Conservation (phyloP, 441 rosid species). For the Croton setiger region DNA sequence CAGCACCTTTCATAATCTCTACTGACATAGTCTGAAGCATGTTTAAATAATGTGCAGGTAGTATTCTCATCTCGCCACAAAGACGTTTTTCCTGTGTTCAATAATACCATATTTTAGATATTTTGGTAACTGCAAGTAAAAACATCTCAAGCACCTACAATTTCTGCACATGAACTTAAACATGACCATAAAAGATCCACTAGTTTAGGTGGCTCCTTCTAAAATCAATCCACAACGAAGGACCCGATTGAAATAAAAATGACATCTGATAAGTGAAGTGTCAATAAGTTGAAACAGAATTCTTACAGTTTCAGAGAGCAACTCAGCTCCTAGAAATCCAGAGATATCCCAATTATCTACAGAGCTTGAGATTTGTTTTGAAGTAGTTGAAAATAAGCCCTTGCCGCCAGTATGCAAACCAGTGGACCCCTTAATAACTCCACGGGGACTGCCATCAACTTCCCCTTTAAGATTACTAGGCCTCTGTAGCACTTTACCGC, state of each 20-base stretch:
- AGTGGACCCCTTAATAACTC: slow-evolving; percentile 32
- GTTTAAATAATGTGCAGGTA: slow-evolving; percentile 75
- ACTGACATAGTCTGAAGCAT: slow-evolving; percentile 65
- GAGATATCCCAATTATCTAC: slow-evolving; percentile 73
- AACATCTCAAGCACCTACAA: background rate
- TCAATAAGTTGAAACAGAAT: background rate
- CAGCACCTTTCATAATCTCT: slow-evolving; percentile 58
- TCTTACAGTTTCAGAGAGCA: slow-evolving; percentile 80
- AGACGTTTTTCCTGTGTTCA: slow-evolving; percentile 62
- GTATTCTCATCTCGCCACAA: slow-evolving; percentile 63
- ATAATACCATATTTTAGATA: background rate
- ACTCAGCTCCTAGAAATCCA: slow-evolving; percentile 67
- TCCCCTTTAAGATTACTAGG: slow-evolving; percentile 32
- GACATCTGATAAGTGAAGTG: background rate
- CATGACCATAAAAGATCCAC: background rate
- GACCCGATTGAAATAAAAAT: background rate
- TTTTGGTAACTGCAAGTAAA: background rate
- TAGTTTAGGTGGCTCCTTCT: background rate
- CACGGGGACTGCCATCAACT: slow-evolving; percentile 42
- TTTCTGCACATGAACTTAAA: background rate
- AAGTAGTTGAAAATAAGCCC: slow-evolving; percentile 34
- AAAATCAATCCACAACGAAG: background rate
- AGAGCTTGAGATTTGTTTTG: slow-evolving; percentile 36
- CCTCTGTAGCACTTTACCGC: slow-evolving; percentile 51
- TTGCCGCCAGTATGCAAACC: slow-evolving; percentile 40